phyloP scores from a whole-genome alignment of 2,329 filamentous ascomycete species.

The Stagonosporopsis vannaccii region DNA sequence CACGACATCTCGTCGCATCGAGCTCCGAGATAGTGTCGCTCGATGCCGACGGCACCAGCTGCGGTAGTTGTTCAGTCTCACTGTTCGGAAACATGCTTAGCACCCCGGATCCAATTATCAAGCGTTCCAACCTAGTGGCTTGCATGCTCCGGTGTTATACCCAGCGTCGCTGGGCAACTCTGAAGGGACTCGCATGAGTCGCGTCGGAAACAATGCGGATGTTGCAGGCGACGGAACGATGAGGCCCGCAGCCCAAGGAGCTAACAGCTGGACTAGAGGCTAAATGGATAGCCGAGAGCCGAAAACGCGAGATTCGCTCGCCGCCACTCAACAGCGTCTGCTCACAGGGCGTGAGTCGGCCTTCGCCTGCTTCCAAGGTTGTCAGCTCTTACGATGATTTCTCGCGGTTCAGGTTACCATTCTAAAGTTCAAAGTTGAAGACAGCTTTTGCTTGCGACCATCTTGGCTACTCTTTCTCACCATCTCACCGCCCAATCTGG shows the following conservation, averaged over 20 bases:
- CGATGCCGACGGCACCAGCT: not conserved
- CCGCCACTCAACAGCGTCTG: slow-evolving; percentile 6
- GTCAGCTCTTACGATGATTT: not conserved
- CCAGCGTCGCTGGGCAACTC: not conserved
- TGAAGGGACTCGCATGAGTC: slow-evolving; percentile 4
- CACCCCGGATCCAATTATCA: not conserved
- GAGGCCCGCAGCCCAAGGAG: slow-evolving; percentile 7
- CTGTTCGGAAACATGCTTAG: not conserved
- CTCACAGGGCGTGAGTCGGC: not conserved
- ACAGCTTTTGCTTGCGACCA: too few species aligned
- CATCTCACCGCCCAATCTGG: too few species aligned
- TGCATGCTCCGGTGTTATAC: not conserved
- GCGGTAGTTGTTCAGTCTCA: not conserved
- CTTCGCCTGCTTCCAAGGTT: not conserved
- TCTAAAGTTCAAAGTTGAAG: too few species aligned
- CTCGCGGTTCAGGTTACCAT: too few species aligned
- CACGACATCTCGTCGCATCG: slow-evolving; percentile 11
- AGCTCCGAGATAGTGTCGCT: slow-evolving; percentile 2
- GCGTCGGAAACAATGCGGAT: slow-evolving; percentile 6
- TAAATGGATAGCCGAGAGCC: slow-evolving; percentile 7
- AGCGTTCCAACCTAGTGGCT: not conserved
- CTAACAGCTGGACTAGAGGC: not conserved
- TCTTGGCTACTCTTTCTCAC: too few species aligned
- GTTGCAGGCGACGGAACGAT: slow-evolving; percentile 4
- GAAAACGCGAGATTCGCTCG: slow-evolving; percentile 2